phyloP scores from a whole-genome alignment of 345 rosid species.

The Murraya paniculata region DNA sequence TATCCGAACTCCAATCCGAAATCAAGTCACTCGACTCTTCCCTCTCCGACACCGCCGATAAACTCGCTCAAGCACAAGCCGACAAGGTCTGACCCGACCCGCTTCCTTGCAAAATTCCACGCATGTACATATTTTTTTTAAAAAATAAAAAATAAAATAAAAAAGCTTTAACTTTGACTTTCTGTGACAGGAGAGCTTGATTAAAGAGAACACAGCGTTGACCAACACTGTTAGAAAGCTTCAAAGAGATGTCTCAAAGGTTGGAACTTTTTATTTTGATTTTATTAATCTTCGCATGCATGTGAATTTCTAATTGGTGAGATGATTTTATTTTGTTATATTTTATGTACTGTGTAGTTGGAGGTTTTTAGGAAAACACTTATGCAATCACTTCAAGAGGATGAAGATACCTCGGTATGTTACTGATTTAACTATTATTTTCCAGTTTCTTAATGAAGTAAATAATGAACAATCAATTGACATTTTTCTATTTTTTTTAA shows the following conservation, averaged over 20 bases:
- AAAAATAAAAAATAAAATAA: neutral
- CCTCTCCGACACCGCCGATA: slow-evolving; percentile 55
- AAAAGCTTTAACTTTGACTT: neutral
- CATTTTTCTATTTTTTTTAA: neutral
- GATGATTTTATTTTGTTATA: neutral
- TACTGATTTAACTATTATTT: neutral
- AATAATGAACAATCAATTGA: slow-evolving; percentile 2
- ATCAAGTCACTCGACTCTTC: slow-evolving; percentile 67
- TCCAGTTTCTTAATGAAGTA: neutral
- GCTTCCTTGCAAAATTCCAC: neutral
- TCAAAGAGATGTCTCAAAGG: slow-evolving; percentile 93
- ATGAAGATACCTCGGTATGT: slow-evolving; percentile 64
- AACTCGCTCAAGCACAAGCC: slow-evolving; percentile 49
- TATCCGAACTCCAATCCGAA: slow-evolving; percentile 63
- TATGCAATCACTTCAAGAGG: slow-evolving; percentile 88
- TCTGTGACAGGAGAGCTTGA: slow-evolving; percentile 60
- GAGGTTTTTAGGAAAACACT: slow-evolving; percentile 90
- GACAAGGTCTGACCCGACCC: slow-evolving; percentile 52
- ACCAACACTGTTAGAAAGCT: slow-evolving; percentile 71
- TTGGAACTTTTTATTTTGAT: slow-evolving; percentile 2
- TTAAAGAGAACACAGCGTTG: slow-evolving; percentile 62
- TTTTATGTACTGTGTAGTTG: slow-evolving; percentile 43
- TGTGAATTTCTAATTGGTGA: neutral
- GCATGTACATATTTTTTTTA: neutral
- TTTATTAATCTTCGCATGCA: neutral